phyloP scores from a whole-genome alignment of 306 rosid species.

The Acmispon strigosus region DNA sequence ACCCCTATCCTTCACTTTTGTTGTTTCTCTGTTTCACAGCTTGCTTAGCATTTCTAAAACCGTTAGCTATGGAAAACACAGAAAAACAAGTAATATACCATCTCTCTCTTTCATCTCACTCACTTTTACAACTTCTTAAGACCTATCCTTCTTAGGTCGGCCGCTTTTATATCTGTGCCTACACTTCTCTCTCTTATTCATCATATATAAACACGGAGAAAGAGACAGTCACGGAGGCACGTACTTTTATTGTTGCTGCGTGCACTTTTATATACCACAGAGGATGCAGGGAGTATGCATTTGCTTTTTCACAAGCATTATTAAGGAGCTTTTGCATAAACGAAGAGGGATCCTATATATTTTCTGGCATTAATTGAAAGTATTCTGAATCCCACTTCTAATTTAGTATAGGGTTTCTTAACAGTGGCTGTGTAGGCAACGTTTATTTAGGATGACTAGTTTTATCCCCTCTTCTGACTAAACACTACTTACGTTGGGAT shows the following conservation, averaged over 20 bases:
- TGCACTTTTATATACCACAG: too few relatives aligned
- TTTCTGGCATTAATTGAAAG: background rate
- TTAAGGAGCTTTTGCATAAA: too few relatives aligned
- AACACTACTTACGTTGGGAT: slow-evolving; percentile 39
- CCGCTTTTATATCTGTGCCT: slow-evolving; percentile 13
- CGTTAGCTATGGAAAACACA: slow-evolving; percentile 42
- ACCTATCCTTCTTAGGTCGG: slow-evolving; percentile 49
- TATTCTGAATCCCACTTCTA: background rate
- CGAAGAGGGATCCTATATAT: background rate
- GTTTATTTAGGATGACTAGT: slow-evolving; percentile 25
- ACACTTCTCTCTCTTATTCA: background rate
- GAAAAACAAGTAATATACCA: slow-evolving; percentile 42
- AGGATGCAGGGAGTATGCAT: too few relatives aligned
- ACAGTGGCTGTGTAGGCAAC: too few relatives aligned
- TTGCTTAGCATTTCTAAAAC: slow-evolving; percentile 42
- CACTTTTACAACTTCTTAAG: slow-evolving; percentile 5
- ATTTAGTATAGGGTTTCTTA: background rate
- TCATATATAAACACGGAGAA: background rate
- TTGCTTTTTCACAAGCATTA: too few relatives aligned
- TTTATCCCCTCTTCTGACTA: slow-evolving; percentile 37
- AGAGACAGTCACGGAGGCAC: slow-evolving; percentile 17
- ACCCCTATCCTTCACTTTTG: slow-evolving; percentile 23
- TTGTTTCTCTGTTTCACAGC: background rate
- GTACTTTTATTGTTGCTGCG: background rate
- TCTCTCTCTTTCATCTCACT: slow-evolving; percentile 1